Evolutionary conservation across 1,139 yeast species (phyloP).

Genomic region (Dujonia santamariae): DNA sequence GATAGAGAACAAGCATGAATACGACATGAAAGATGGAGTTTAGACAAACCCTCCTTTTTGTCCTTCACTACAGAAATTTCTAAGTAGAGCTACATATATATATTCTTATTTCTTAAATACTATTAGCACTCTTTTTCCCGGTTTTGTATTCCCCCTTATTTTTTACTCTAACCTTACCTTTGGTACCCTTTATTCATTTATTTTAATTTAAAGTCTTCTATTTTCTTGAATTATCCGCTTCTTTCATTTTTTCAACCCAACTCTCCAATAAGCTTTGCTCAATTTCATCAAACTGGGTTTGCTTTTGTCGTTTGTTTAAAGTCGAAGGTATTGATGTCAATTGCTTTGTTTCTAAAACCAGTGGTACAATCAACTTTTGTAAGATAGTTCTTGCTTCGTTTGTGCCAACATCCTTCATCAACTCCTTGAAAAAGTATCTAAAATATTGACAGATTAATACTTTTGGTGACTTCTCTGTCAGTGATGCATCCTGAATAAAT

Average conservation of each 20-base stretch:
- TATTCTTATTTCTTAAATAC: too few relatives aligned
- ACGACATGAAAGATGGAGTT: too few relatives aligned
- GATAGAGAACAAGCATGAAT: too few relatives aligned
- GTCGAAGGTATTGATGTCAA: background rate
- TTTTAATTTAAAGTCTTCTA: too few relatives aligned
- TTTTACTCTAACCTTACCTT: too few relatives aligned
- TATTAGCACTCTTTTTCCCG: too few relatives aligned
- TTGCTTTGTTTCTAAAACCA: constrained; percentile 17
- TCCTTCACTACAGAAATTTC: too few relatives aligned
- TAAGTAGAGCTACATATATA: too few relatives aligned
- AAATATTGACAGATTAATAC: constrained; percentile 38
- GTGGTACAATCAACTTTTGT: constrained; percentile 35
- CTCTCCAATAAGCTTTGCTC: constrained; percentile 41
- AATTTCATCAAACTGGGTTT: constrained; percentile 40
- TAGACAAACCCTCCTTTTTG: too few relatives aligned
- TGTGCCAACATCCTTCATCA: constrained; percentile 20
- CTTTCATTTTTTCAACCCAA: constrained; percentile 41
- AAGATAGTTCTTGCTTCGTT: constrained; percentile 17
- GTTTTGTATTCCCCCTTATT: too few relatives aligned
- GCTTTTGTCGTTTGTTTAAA: background rate
- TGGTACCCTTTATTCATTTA: too few relatives aligned
- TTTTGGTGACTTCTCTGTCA: constrained; percentile 9
- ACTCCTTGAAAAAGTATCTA: constrained; percentile 40
- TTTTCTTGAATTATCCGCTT: too few relatives aligned
- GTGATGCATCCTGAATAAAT: constrained; percentile 17